Conservation (phyloP, 495 filamentous ascomycete genomes). For the Lasiosphaeria ovina region DNA sequence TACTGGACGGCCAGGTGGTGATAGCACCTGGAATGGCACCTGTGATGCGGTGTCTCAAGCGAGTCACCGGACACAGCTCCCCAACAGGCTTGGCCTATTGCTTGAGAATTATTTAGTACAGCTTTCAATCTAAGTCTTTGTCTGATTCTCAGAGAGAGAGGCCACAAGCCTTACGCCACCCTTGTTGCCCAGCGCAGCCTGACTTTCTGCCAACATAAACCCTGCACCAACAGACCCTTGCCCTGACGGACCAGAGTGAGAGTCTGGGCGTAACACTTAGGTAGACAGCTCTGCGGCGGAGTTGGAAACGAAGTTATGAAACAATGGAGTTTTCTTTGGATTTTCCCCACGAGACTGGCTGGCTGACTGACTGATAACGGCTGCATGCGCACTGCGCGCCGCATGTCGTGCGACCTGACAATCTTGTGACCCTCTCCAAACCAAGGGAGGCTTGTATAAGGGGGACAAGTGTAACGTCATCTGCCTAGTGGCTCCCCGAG, state of each 20-base stretch:
- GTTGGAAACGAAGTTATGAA: too few species aligned
- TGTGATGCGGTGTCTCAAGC: slow-evolving; percentile 10
- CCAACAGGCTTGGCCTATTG: slow-evolving; percentile 6
- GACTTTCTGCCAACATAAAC: slow-evolving; percentile 11
- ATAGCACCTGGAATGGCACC: slow-evolving; percentile 11
- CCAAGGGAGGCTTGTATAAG: too few species aligned
- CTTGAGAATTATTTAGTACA: slow-evolving; percentile 14
- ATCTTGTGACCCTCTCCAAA: too few species aligned
- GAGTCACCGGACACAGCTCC: slow-evolving; percentile 8
- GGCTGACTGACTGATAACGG: too few species aligned
- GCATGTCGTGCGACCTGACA: too few species aligned
- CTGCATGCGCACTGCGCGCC: too few species aligned
- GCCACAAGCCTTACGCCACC: slow-evolving; percentile 8
- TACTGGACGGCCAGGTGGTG: slow-evolving; percentile 10
- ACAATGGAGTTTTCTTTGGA: too few species aligned
- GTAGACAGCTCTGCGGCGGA: too few species aligned
- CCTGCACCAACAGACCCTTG: slow-evolving; percentile 1
- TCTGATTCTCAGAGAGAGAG: slow-evolving; percentile 4
- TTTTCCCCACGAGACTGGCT: too few species aligned
- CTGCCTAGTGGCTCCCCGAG: too few species aligned
- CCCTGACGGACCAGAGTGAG: slow-evolving; percentile 4
- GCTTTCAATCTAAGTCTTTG: slow-evolving; percentile 9
- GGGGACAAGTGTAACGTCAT: too few species aligned
- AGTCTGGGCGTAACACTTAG: slow-evolving; percentile 9
- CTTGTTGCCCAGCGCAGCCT: slow-evolving; percentile 3